These are phyloP conservation scores for Fragosphaeria purpurea DNA, from an alignment of 2,329 filamentous ascomycete species.

Conservation along the genomic window DNA sequence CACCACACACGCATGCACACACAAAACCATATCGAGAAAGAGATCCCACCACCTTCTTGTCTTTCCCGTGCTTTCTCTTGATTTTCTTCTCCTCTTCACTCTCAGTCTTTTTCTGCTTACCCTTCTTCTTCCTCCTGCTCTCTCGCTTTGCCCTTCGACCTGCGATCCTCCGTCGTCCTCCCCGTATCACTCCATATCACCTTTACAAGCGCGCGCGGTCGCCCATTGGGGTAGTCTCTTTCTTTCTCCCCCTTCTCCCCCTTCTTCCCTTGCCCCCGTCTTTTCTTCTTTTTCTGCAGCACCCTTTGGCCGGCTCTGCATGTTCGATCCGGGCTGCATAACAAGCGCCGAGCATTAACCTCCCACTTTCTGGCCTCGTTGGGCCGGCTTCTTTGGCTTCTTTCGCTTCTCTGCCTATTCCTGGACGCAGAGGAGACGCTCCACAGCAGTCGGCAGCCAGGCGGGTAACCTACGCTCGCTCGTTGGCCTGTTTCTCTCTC, in stretches of 20 bases:
- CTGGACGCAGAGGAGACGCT: neutral
- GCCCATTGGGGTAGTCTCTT: no score
- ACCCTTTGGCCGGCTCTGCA: conserved; percentile 11
- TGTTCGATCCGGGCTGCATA: conserved; percentile 16
- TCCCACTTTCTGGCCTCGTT: no score
- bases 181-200: no score
- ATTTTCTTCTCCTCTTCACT: neutral
- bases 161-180: no score
- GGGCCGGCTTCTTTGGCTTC: no score
- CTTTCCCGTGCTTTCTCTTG: neutral
- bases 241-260: neutral
- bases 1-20: conserved; percentile 2
- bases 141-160: neutral
- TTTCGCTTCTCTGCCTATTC: conserved; percentile 14
- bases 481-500: conserved; percentile 1
- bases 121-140: neutral
- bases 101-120: neutral
- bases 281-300: neutral
- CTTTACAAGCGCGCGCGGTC: no score
- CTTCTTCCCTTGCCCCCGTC: neutral
- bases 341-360: conserved; percentile 24
- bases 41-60: neutral
- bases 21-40: conserved; percentile 2
- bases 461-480: conserved; percentile 16
- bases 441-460: conserved; percentile 7